Evolutionary conservation across 345 rosid species (phyloP).

Genomic region (Nephelium lappaceum): DNA sequence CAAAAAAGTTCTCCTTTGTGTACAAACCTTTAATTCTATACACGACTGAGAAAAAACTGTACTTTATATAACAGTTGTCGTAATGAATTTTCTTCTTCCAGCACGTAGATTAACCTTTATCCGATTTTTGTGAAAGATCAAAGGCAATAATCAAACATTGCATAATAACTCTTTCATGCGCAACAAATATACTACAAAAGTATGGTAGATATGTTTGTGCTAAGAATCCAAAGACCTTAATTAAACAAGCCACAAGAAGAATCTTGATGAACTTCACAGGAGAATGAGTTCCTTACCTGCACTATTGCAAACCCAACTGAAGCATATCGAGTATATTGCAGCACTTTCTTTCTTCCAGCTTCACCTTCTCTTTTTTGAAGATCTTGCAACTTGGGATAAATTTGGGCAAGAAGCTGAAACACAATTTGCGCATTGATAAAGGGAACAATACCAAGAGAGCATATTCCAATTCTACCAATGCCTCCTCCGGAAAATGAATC

Average conservation of each 20-base stretch:
- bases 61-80: not conserved
- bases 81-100: not conserved
- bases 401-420: constrained; percentile 96
- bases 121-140: not conserved
- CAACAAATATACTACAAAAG: not conserved
- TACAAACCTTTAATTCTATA: not conserved
- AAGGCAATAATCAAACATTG: not conserved
- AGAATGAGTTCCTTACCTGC: constrained; percentile 44
- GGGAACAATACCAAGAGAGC: constrained; percentile 97
- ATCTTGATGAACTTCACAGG: constrained; percentile 1
- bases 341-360: constrained; percentile 95
- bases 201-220: not conserved
- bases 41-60: not conserved
- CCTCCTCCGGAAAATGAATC: constrained; percentile 99
- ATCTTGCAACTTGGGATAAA: constrained; percentile 97
- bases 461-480: constrained; percentile 93
- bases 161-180: not conserved
- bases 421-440: constrained; percentile 95
- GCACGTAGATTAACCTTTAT: not conserved
- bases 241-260: not conserved
- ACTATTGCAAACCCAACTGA: constrained; percentile 94
- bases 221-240: not conserved
- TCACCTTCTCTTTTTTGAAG: constrained; percentile 99
- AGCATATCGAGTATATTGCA: constrained; percentile 89
- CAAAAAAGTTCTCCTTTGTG: not conserved